Evolutionary conservation across 164 flowering plant species (phyloP).

Genomic region (Platanus orientalis): DNA sequence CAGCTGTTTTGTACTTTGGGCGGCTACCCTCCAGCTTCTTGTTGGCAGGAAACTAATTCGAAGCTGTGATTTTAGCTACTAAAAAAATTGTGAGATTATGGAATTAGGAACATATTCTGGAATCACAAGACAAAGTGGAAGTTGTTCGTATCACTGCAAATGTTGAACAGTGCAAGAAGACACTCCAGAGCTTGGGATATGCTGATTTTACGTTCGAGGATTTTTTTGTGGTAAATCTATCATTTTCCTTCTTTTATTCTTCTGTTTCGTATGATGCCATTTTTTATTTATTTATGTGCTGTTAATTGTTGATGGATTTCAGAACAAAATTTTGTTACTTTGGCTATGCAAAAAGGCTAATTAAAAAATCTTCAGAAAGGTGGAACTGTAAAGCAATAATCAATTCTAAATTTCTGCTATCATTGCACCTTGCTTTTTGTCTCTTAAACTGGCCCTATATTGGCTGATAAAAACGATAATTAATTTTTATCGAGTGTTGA

Average conservation of each 20-base stretch:
- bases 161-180: conserved; percentile 79
- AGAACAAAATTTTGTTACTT: too few species aligned
- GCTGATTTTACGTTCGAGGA: conserved; percentile 95
- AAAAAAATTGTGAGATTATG: conserved; percentile 23
- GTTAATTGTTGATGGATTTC: background rate
- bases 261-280: background rate
- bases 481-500: too few species aligned
- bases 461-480: too few species aligned
- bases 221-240: conserved; percentile 58
- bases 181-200: conserved; percentile 78
- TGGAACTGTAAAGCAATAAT: too few species aligned
- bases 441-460: too few species aligned
- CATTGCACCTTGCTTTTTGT: too few species aligned
- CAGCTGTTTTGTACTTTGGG: conserved; percentile 12
- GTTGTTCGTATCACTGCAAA: conserved; percentile 68
- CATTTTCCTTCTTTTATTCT: background rate
- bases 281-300: background rate
- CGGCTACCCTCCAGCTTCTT: conserved; percentile 18
- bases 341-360: too few species aligned
- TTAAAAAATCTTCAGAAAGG: too few species aligned
- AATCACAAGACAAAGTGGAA: conserved; percentile 72
- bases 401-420: too few species aligned
- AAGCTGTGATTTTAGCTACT: conserved; percentile 18
- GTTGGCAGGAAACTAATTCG: conserved; percentile 19
- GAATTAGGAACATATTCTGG: conserved; percentile 79